These are phyloP conservation scores for Dalbergia cultrata DNA, from an alignment of 306 rosid genomes.

Conservation along the genomic window DNA sequence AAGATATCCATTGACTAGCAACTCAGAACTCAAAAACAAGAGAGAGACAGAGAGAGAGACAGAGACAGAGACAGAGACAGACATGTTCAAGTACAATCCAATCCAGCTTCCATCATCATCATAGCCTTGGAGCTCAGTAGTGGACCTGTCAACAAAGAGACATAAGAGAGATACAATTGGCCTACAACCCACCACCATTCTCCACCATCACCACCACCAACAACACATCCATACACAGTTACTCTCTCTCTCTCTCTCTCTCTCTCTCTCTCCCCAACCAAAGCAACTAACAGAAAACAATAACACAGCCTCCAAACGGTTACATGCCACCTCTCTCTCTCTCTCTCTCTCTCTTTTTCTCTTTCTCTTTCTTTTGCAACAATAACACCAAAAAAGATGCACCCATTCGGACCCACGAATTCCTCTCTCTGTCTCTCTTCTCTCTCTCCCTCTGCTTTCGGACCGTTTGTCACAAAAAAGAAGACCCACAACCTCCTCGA, in stretches of 20 bases:
- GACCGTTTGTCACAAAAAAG: conserved; percentile 48
- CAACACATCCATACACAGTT: neutral
- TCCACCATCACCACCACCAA: too few relatives aligned
- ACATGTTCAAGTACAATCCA: too few relatives aligned
- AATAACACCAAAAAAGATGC: conserved; percentile 52
- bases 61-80: neutral
- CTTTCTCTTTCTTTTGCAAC: conserved; percentile 43
- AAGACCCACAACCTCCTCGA: conserved; percentile 35
- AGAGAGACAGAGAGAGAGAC: neutral
- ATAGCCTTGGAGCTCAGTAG: too few relatives aligned
- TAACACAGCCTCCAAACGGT: conserved; percentile 56
- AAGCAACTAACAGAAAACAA: conserved; percentile 47
- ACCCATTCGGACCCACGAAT: conserved; percentile 73
- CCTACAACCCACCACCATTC: neutral
- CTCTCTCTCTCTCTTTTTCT: neutral
- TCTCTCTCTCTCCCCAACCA: conserved; percentile 16
- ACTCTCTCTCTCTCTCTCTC: conserved; percentile 24
- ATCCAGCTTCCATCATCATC: too few relatives aligned
- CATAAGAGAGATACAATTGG: neutral
- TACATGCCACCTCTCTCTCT: conserved; percentile 64
- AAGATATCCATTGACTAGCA: too few relatives aligned
- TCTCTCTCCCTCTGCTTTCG: conserved; percentile 61
- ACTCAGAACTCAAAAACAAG: neutral
- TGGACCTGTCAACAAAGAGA: neutral
- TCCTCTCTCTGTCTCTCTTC: conserved; percentile 52